Evolutionary conservation across 768 basidiomycete genomes (phyloP).

Genomic region (Pleurotus sapidus): DNA sequence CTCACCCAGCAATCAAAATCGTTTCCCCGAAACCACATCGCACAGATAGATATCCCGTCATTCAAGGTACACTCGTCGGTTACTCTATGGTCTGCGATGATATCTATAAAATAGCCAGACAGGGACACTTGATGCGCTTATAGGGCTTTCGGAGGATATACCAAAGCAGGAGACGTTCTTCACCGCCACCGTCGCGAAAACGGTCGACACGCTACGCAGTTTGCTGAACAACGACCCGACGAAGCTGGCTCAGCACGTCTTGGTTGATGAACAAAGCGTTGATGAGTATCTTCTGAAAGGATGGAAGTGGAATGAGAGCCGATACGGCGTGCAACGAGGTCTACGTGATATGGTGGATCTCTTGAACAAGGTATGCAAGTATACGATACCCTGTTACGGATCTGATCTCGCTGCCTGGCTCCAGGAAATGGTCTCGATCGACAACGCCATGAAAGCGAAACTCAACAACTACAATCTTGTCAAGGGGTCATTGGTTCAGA

Average conservation of each 20-base stretch:
- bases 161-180: slow-evolving; percentile 91
- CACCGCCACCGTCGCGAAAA: slow-evolving; percentile 85
- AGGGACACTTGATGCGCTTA: slow-evolving; percentile 88
- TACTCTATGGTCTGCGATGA: not conserved
- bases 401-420: not conserved
- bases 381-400: not conserved
- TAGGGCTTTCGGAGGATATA: slow-evolving; percentile 87
- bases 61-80: slow-evolving; percentile 69
- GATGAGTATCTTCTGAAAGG: slow-evolving; percentile 76
- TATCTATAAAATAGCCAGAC: slow-evolving; percentile 48
- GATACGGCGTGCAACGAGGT: slow-evolving; percentile 82
- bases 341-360: slow-evolving; percentile 83
- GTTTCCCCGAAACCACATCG: slow-evolving; percentile 42
- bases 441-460: slow-evolving; percentile 91
- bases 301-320: slow-evolving; percentile 94
- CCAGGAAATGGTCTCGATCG: slow-evolving; percentile 93
- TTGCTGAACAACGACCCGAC: slow-evolving; percentile 84
- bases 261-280: slow-evolving; percentile 75
- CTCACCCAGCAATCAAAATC: slow-evolving; percentile 57
- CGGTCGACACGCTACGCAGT: slow-evolving; percentile 90
- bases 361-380: slow-evolving; percentile 68
- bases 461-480: slow-evolving; percentile 89
- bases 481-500: slow-evolving; percentile 86
- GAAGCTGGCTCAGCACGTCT: slow-evolving; percentile 71
- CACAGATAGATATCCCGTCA: slow-evolving; percentile 72